Evolutionary conservation across 2,329 filamentous ascomycete species (phyloP).

Genomic region (Ceratocystiopsis brevicomis): DNA sequence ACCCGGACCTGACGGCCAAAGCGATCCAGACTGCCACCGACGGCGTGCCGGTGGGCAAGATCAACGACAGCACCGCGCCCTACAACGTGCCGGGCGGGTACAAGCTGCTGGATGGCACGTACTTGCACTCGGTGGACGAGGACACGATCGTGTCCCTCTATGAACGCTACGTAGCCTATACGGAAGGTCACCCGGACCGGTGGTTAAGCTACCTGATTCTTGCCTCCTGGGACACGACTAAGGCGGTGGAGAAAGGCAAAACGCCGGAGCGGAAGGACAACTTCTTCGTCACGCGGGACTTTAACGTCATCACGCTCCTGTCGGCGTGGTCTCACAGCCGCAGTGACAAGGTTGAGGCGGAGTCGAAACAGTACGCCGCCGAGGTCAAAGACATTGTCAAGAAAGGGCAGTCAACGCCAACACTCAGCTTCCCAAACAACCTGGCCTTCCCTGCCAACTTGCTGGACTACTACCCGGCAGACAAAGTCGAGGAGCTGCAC

Average conservation of each 20-base stretch:
- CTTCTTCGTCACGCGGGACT: not conserved
- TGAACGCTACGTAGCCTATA: not conserved
- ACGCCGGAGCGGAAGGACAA: not conserved
- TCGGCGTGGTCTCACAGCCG: not conserved
- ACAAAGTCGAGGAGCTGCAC: not conserved
- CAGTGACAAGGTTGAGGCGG: not conserved
- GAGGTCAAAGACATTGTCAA: not conserved
- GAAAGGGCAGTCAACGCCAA: not conserved
- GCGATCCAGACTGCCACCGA: not conserved
- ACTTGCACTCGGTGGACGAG: not conserved
- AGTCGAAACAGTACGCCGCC: not conserved
- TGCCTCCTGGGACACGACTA: slow-evolving; percentile 1
- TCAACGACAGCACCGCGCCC: not conserved
- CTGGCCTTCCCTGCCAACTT: slow-evolving; percentile 1
- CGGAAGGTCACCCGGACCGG: not conserved
- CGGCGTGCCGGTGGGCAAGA: not conserved
- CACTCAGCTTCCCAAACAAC: slow-evolving; percentile 1
- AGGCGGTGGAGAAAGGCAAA: not conserved
- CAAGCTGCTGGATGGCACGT: not conserved
- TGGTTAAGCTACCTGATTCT: not conserved
- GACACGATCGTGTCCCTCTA: not conserved
- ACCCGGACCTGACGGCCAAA: not conserved
- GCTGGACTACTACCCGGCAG: not conserved
- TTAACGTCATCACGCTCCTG: not conserved
- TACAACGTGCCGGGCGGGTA: not conserved